Conservation (phyloP, 371 early-diverging fungal species). For the Mucor sp. region DNA sequence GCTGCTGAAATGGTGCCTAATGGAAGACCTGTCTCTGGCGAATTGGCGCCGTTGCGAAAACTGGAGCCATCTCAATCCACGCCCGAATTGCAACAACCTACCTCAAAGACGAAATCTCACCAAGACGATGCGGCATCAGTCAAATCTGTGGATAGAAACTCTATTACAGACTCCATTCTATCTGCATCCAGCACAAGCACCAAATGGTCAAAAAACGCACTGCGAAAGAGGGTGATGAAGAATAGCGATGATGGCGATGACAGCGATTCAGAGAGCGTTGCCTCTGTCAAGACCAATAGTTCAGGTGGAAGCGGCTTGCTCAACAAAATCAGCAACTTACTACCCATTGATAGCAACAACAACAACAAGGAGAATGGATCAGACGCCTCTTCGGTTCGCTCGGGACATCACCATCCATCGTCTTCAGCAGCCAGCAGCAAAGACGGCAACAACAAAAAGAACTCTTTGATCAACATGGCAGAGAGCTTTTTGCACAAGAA, state of each 20-base stretch:
- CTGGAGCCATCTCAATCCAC: constrained; percentile 11
- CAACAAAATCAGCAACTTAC: constrained; percentile 11
- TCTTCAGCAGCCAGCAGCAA: not conserved
- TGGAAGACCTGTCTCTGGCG: not conserved
- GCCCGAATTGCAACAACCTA: constrained; percentile 7
- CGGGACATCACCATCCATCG: not conserved
- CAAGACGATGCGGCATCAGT: not conserved
- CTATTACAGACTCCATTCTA: not conserved
- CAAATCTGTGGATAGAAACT: constrained; percentile 7
- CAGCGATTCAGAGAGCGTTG: constrained; percentile 10
- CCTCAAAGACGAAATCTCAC: not conserved
- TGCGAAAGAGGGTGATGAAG: constrained; percentile 16
- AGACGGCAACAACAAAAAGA: constrained; percentile 8
- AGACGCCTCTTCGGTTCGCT: not conserved
- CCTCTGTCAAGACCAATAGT: not conserved
- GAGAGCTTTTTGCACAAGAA: constrained; percentile 12
- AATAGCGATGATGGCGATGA: not conserved
- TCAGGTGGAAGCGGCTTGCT: constrained; percentile 6
- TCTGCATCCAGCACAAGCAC: not conserved
- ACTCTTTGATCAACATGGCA: constrained; percentile 4
- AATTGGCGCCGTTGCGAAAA: not conserved
- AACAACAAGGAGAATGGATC: not conserved
- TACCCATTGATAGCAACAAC: constrained; percentile 11
- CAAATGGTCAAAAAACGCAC: constrained; percentile 4
- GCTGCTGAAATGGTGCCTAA: not conserved